phyloP scores from a whole-genome alignment of 371 early-diverging fungal genomes.

The Lichtheimia corymbifera region DNA sequence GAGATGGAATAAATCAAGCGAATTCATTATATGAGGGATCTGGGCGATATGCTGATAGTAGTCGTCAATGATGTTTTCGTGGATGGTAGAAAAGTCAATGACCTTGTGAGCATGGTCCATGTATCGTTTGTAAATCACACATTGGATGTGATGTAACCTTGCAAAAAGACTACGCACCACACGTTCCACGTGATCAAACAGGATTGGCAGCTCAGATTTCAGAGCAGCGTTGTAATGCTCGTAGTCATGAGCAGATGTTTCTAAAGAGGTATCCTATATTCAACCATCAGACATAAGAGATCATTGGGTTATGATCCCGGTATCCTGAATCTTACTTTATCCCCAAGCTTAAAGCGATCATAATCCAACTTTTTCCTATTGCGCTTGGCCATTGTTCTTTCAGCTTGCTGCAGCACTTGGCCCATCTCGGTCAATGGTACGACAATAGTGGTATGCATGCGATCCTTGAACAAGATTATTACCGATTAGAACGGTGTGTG shows the following conservation, averaged over 20 bases:
- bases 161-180: neutral
- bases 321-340: neutral
- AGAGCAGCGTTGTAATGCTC: neutral
- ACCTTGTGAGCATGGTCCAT: neutral
- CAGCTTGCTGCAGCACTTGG: neutral
- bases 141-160: neutral
- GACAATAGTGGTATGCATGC: neutral
- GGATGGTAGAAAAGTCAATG: neutral
- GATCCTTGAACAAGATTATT: neutral
- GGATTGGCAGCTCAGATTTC: neutral
- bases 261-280: neutral
- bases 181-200: neutral
- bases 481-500: neutral
- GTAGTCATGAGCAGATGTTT: conserved; percentile 1
- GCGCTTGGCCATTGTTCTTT: conserved; percentile 4
- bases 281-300: no score
- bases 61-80: neutral
- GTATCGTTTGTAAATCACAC: neutral
- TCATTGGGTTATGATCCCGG: no score
- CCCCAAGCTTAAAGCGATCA: neutral
- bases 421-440: neutral
- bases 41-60: neutral
- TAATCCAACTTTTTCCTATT: conserved; percentile 1
- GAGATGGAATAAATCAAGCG: neutral
- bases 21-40: neutral